phyloP scores from a whole-genome alignment of 305 asterid species.

The Fraxinus baroniana region DNA sequence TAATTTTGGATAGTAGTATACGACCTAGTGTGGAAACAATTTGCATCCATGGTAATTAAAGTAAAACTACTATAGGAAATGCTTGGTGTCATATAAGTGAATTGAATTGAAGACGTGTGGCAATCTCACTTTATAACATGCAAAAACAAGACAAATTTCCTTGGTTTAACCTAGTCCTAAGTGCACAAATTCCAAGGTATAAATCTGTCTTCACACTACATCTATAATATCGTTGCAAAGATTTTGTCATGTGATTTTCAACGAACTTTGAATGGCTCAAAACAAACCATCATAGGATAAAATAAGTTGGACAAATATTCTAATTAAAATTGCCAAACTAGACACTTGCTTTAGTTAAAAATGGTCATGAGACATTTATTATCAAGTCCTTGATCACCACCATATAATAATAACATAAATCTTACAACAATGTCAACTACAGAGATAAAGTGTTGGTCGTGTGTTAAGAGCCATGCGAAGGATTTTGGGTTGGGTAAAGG shows the following conservation, averaged over 20 bases:
- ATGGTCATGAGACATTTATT: background rate
- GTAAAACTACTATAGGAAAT: background rate
- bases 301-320: background rate
- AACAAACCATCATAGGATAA: background rate
- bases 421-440: background rate
- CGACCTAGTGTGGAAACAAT: background rate
- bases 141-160: background rate
- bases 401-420: background rate
- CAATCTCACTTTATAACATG: background rate
- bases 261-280: background rate
- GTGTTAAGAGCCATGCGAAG: background rate
- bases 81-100: background rate
- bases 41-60: background rate
- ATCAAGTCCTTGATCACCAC: background rate
- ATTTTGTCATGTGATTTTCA: background rate
- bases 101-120: background rate
- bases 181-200: background rate
- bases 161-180: background rate
- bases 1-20: background rate
- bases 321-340: background rate
- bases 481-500: background rate
- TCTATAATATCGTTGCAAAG: background rate
- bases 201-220: background rate
- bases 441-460: background rate
- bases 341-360: background rate